Evolutionary conservation across 805 yeast genomes (phyloP), one percentile per base, ranked within the genome.

Genomic region (Saturnispora mendoncae): DNA sequence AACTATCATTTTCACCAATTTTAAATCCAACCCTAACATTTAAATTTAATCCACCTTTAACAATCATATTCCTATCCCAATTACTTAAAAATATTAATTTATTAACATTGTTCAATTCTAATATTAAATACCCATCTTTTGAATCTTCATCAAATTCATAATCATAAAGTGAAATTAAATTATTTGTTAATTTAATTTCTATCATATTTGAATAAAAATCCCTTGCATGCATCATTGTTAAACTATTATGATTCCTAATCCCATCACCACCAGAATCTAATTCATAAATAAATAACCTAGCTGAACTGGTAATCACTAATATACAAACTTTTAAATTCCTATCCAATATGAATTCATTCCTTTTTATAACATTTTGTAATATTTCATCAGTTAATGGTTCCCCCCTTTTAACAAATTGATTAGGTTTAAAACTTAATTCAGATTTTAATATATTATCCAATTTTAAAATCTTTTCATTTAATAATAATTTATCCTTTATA

Each of bases 121-220:
- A 53, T 10, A 80, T 78, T 35, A 81, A 61, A 51, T 74, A 80
- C 0, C 90, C 92, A 42, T 66, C 70, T 19, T 66, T 66, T 6
- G 66, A 66, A 15, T 60, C 63, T 43, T 76, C 83, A 47, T 77
- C 79, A 58, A 83, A 82, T 55, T 82, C 90, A 58, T 79, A 81
- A 58, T 82, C 90, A 55, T 82, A 83, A 79, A 83, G 77, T 53
- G 84, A 83, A 41, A 82, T 75, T 48, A 74, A 65, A 33, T 65
- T 61, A 50, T 72, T 75, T 0, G 74, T 69, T 24, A 70, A 50
- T 39, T 62, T 68, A 28, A 73, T 67, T 21, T 69, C 69, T 27
- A 60, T 52, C 2, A 60, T 47, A 30, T 51, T 54, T 3, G 59
- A 52, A 42, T 57, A 61, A 40, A 60, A 60, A 32, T 55, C 71